phyloP scores from a whole-genome alignment of 2,329 filamentous ascomycete genomes.

The Botrytis hyacinthi region DNA sequence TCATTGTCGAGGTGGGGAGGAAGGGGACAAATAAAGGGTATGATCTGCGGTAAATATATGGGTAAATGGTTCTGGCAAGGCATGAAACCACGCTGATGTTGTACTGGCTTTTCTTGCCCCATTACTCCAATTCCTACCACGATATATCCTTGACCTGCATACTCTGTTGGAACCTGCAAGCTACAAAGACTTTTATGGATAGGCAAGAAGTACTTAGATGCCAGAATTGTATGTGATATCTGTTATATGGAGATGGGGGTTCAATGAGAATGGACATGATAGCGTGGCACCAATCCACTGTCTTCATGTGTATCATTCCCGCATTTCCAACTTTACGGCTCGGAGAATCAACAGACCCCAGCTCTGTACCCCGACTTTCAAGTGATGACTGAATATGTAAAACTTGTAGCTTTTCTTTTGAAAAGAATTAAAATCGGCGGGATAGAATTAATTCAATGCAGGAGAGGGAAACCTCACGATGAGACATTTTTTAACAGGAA shows the following conservation, averaged over 20 bases:
- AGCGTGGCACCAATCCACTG: rapidly evolving
- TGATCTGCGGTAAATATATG: neutral
- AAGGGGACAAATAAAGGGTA: neutral
- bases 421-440: neutral
- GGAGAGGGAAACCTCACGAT: no score
- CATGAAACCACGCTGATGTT: neutral
- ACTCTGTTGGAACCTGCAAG: no score
- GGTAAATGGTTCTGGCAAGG: neutral
- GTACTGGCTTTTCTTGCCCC: no score
- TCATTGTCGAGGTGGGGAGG: no score
- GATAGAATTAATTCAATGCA: neutral
- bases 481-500: neutral
- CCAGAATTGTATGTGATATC: no score
- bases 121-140: neutral
- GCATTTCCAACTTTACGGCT: neutral
- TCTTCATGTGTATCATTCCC: no score
- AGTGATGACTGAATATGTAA: no score
- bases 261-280: neutral
- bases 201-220: neutral
- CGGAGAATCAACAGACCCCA: neutral
- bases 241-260: neutral
- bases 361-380: neutral
- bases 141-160: neutral
- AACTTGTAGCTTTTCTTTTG: neutral
- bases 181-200: neutral